Evolutionary conservation across 257 asterid genomes (phyloP).

Genomic region (Lycium ferocissimum): DNA sequence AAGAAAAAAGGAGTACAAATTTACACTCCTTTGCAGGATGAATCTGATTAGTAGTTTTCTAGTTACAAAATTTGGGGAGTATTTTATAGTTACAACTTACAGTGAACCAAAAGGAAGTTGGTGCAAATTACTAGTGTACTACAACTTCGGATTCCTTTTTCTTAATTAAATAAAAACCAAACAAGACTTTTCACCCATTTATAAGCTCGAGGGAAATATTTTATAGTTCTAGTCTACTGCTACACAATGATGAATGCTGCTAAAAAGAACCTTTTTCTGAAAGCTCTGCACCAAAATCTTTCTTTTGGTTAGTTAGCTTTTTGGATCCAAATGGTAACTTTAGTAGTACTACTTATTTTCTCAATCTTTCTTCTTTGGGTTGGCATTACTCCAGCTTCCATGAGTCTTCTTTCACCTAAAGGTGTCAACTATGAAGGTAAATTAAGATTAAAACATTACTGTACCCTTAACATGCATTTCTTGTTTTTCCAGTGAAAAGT

Average conservation of each 20-base stretch:
- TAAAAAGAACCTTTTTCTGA: conserved; percentile 30
- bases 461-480: conserved; percentile 19
- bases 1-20: neutral
- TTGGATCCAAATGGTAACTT: conserved; percentile 54
- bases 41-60: neutral
- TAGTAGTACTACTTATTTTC: conserved; percentile 39
- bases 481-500: neutral
- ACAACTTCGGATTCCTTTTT: conserved; percentile 1
- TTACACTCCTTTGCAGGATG: neutral
- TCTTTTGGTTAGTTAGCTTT: conserved; percentile 30
- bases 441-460: conserved; percentile 24
- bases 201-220: conserved; percentile 24
- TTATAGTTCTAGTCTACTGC: neutral
- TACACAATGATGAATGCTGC: conserved; percentile 25
- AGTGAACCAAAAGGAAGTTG: neutral
- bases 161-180: neutral
- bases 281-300: conserved; percentile 29
- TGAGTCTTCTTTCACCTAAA: conserved; percentile 85
- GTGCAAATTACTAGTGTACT: neutral
- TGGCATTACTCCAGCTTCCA: conserved; percentile 46
- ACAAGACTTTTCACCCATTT: conserved; percentile 15
- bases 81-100: neutral
- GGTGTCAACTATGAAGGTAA: conserved; percentile 95
- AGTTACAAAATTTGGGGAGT: neutral
- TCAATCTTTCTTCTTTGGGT: conserved; percentile 44